Conservation (phyloP, 805 yeast genomes). For the Wickerhamomyces tratensis region DNA sequence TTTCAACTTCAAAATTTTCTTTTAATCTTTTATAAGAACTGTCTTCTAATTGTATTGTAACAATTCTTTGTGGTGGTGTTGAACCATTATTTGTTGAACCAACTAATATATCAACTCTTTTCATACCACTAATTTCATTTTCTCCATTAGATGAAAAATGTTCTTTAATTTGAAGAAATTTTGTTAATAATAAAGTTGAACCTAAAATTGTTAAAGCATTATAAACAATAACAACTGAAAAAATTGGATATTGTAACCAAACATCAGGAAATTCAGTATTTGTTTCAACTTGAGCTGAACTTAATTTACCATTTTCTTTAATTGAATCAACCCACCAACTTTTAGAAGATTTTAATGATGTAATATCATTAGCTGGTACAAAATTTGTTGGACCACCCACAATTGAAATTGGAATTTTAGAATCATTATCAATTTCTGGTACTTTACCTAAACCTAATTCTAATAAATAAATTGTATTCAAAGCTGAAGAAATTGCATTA, state of each 20-base stretch:
- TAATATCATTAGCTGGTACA: constrained; percentile 14
- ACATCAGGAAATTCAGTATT: constrained; percentile 22
- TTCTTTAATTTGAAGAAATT: constrained; percentile 10
- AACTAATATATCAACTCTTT: neutral
- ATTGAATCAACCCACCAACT: constrained; percentile 19
- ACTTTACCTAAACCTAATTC: constrained; percentile 31
- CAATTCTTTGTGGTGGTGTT: constrained; percentile 3
- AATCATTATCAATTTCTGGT: constrained; percentile 12
- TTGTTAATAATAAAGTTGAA: constrained; percentile 19
- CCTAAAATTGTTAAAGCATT: constrained; percentile 22
- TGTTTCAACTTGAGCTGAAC: constrained; percentile 12
- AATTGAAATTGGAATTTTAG: constrained; percentile 13
- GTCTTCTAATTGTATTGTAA: constrained; percentile 7
- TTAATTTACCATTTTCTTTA: constrained; percentile 12
- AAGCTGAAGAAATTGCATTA: constrained; percentile 19
- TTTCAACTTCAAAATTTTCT: constrained; percentile 6
- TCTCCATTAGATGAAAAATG: neutral
- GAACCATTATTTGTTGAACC: neutral
- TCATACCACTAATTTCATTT: constrained; percentile 2
- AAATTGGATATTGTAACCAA: constrained; percentile 30
- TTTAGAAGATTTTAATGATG: constrained; percentile 11
- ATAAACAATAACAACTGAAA: constrained; percentile 19
- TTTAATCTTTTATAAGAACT: constrained; percentile 2
- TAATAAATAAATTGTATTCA: constrained; percentile 23
- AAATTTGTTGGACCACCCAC: constrained; percentile 22